A percentile compares a stretch with the other conserved stretches of the same genome.
These are phyloP conservation scores for Paracamarosporium sp. DNA, from an alignment of 2,329 filamentous ascomycete species.

Conservation along the genomic window DNA sequence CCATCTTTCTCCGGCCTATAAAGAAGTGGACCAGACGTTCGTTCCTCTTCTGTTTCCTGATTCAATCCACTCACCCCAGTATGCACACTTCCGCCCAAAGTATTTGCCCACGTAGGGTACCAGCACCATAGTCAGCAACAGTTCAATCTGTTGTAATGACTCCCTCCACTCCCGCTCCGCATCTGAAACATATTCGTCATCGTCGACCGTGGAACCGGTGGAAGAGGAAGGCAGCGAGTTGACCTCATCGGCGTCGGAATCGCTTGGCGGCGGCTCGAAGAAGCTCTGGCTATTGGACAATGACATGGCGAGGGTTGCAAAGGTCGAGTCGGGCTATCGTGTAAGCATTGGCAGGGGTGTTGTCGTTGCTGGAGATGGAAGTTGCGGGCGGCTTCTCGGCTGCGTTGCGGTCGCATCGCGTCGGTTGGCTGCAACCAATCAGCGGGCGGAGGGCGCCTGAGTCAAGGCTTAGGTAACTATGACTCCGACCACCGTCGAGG, in stretches of 20 bases:
- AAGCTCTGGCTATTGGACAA: conserved; percentile 46
- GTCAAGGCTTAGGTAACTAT: conserved; percentile 16
- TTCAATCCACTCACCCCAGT: conserved; percentile 76
- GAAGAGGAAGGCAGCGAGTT: conserved; percentile 60
- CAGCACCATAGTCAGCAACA: conserved; percentile 91
- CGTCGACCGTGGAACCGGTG: conserved; percentile 58
- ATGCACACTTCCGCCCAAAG: conserved; percentile 91
- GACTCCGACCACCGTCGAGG: conserved; percentile 5
- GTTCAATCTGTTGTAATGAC: conserved; percentile 89
- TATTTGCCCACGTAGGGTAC: conserved; percentile 95
- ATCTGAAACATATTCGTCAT: conserved; percentile 73
- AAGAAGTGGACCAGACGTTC: not conserved
- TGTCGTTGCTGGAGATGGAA: conserved; percentile 8
- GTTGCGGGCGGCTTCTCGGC: conserved; percentile 15
- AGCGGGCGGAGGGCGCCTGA: conserved; percentile 28
- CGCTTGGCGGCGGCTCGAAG: conserved; percentile 39
- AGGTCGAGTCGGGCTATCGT: conserved; percentile 22
- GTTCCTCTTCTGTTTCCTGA: not conserved
- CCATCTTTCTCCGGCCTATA: not conserved
- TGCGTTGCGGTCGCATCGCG: conserved; percentile 23
- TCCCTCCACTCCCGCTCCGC: conserved; percentile 96
- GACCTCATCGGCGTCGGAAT: conserved; percentile 51
- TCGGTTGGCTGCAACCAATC: conserved; percentile 28
- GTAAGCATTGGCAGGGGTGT: conserved; percentile 22
- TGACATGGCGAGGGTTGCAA: conserved; percentile 36